Evolutionary conservation across 1,139 yeast species (phyloP).

Genomic region (Hansenula anomala): DNA sequence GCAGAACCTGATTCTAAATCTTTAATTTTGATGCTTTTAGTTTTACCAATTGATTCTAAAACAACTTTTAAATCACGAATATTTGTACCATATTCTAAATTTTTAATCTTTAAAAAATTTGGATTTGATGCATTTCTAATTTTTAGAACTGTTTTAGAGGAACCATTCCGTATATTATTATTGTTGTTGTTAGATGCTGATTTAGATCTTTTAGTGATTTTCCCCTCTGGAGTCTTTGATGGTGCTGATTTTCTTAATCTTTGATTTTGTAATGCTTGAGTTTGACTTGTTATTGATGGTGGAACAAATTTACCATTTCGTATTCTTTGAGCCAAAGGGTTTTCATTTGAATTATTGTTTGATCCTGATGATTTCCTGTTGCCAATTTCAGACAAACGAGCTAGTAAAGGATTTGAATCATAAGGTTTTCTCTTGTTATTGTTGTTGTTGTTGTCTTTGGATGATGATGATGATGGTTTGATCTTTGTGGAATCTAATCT

Average conservation of each 20-base stretch:
- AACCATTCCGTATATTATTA: too few relatives aligned
- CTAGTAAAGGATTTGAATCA: not conserved
- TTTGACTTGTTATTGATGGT: not conserved
- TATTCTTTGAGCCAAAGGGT: conserved; percentile 7
- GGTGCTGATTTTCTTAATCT: too few relatives aligned
- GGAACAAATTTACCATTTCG: not conserved
- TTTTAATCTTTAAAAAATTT: conserved; percentile 12
- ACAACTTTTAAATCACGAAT: conserved; percentile 12
- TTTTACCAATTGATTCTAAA: conserved; percentile 8
- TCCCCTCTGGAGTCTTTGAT: not conserved
- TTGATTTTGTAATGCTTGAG: too few relatives aligned
- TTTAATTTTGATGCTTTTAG: conserved; percentile 8
- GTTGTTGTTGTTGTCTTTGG: not conserved
- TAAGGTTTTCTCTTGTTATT: not conserved
- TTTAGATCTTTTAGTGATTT: not conserved
- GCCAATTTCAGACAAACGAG: not conserved
- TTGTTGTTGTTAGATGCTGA: too few relatives aligned
- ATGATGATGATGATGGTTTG: too few relatives aligned
- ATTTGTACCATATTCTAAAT: conserved; percentile 19
- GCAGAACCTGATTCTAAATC: conserved; percentile 22
- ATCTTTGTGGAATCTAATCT: not conserved
- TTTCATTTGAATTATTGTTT: not conserved
- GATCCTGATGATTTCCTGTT: not conserved
- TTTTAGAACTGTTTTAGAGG: conserved; percentile 5
- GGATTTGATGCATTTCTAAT: conserved; percentile 9